Percentiles rank a stretch among this genome's conserved stretches.
Conservation (phyloP, 106 monocot species). For the Acorus gramineus region DNA sequence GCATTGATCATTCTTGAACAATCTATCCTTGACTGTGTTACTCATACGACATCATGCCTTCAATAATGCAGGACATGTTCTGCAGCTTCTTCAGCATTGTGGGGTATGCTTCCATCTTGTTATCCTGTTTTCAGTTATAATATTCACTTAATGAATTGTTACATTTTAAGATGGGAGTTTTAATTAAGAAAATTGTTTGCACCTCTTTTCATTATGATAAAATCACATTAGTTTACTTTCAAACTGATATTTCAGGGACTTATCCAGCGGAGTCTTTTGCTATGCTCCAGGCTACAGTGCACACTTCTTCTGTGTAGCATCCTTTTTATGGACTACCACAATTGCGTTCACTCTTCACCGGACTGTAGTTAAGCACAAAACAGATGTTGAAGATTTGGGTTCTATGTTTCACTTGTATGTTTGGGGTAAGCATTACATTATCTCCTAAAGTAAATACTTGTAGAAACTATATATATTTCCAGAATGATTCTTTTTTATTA, state of each 20-base stretch:
- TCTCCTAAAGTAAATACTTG: not conserved
- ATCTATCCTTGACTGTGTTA: too few relatives aligned
- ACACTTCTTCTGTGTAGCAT: constrained; percentile 97
- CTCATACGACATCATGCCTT: constrained; percentile 2
- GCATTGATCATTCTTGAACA: too few relatives aligned
- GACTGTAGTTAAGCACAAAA: constrained; percentile 95
- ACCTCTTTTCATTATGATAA: too few relatives aligned
- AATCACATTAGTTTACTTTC: not conserved
- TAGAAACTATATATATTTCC: too few relatives aligned
- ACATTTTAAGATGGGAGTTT: too few relatives aligned
- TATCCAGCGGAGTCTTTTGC: constrained; percentile 85
- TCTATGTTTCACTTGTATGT: constrained; percentile 92
- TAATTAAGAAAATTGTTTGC: too few relatives aligned
- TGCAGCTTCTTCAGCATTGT: constrained; percentile 97
- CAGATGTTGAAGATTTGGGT: constrained; percentile 95
- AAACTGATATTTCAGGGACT: constrained; percentile 49
- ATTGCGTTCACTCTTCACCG: constrained; percentile 99
- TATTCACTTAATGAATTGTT: not conserved
- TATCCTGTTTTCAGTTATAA: not conserved
- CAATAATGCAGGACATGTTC: constrained; percentile 89
- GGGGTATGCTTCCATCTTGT: constrained; percentile 49
- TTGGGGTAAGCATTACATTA: constrained; percentile 63
- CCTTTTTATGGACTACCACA: constrained; percentile 96
- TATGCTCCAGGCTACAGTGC: constrained; percentile 82
- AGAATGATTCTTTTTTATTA: too few relatives aligned